phyloP scores from a whole-genome alignment of 257 asterid genomes.

The Penstemon davidsonii region DNA sequence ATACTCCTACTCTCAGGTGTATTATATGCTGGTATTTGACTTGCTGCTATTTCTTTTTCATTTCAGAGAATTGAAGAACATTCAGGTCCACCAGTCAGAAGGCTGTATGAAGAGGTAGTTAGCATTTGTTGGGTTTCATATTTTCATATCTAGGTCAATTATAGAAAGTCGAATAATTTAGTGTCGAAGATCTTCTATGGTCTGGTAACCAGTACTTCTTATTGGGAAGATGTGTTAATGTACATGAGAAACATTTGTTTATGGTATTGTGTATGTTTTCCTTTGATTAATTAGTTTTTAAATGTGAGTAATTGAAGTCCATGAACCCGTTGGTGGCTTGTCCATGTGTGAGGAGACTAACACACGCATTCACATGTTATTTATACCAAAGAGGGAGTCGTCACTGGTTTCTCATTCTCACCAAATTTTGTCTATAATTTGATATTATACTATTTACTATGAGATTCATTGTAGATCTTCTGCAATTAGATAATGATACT shows the following conservation, averaged over 20 bases:
- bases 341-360: no score
- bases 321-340: no score
- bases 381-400: no score
- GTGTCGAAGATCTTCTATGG: no score
- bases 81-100: constrained; percentile 90
- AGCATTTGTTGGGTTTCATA: constrained; percentile 19
- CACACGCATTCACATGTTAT: no score
- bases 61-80: constrained; percentile 88
- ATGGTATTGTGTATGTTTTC: no score
- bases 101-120: constrained; percentile 90
- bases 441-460: constrained; percentile 4
- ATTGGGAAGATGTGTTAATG: no score
- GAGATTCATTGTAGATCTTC: background rate
- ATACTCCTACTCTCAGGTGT: background rate
- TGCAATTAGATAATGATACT: constrained; percentile 17
- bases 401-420: no score
- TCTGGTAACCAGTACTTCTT: no score
- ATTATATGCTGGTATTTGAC: constrained; percentile 18
- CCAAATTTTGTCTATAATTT: background rate
- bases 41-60: constrained; percentile 25
- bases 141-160: constrained; percentile 19
- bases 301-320: no score
- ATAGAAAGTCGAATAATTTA: background rate
- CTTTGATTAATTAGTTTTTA: no score
- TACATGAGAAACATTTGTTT: no score